Conservation (phyloP, 2,329 filamentous ascomycete species). For the Camillea tinctor region DNA sequence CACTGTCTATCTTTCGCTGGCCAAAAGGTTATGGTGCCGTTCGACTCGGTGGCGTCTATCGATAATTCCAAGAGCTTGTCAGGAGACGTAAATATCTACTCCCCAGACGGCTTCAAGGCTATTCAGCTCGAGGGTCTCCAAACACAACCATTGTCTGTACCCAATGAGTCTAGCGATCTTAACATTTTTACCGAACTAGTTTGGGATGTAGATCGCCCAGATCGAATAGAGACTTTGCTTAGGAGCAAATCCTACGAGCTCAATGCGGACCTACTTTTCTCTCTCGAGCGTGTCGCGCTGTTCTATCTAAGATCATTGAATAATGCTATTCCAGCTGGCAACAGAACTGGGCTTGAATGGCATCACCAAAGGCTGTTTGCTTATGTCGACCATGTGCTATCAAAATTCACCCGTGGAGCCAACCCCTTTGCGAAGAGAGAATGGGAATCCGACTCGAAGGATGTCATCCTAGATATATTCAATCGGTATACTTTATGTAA, state of each 20-base stretch:
- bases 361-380: slow-evolving; percentile 5
- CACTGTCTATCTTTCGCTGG: slow-evolving; percentile 1
- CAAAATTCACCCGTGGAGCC: background rate
- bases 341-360: slow-evolving; percentile 4
- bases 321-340: background rate
- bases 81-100: slow-evolving; percentile 11
- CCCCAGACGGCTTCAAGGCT: slow-evolving; percentile 4
- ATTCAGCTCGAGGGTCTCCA: slow-evolving; percentile 12
- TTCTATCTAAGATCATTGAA: background rate
- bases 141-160: slow-evolving; percentile 5
- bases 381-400: slow-evolving; percentile 5
- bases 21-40: background rate
- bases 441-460: slow-evolving; percentile 6
- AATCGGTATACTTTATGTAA: too few relatives aligned
- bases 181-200: slow-evolving; percentile 11
- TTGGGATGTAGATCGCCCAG: slow-evolving; percentile 7
- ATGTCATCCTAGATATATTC: too few relatives aligned
- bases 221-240: background rate
- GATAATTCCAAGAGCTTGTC: background rate
- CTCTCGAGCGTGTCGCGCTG: background rate
- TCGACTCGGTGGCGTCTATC: slow-evolving; percentile 3
- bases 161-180: slow-evolving; percentile 8
- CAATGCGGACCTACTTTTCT: slow-evolving; percentile 4
- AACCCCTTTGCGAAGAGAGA: slow-evolving; percentile 8
- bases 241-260: background rate